Percentiles rank a stretch among this genome's conserved stretches.
These are phyloP conservation scores for Diutina pseudorugosa DNA, from an alignment of 1,139 yeast genomes.

Conservation along the genomic window DNA sequence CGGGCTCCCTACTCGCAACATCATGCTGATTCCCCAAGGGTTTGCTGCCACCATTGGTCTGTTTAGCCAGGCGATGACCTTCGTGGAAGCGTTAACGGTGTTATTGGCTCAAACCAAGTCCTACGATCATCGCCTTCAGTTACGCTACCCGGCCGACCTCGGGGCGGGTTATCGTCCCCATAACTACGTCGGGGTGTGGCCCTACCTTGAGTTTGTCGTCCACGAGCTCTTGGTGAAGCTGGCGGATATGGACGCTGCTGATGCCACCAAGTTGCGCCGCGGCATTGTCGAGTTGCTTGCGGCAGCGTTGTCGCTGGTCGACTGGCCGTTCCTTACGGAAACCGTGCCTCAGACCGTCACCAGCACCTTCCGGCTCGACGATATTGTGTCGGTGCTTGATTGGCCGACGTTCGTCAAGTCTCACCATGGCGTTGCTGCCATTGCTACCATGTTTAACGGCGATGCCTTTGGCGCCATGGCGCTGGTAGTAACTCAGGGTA, in stretches of 20 bases:
- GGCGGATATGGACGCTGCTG: conserved; percentile 1
- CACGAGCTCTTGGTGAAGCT: conserved; percentile 50
- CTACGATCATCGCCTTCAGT: background rate
- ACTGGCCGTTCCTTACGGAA: conserved; percentile 47
- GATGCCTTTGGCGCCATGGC: conserved; percentile 38
- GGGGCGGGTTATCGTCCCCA: conserved; percentile 46
- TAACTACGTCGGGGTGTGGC: conserved; percentile 56
- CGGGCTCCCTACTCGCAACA: background rate
- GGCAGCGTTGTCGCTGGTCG: conserved; percentile 45
- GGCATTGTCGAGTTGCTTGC: conserved; percentile 40
- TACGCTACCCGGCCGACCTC: conserved; percentile 43
- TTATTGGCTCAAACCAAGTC: background rate
- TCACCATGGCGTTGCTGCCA: conserved; percentile 58
- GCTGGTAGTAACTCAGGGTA: conserved; percentile 5
- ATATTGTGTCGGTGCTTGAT: background rate
- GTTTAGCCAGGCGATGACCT: background rate
- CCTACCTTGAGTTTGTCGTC: conserved; percentile 63
- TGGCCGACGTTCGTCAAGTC: conserved; percentile 26
- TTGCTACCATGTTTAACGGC: conserved; percentile 52
- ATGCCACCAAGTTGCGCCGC: conserved; percentile 28
- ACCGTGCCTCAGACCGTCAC: conserved; percentile 13
- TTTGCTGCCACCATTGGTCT: background rate
- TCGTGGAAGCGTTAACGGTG: background rate
- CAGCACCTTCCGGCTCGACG: background rate
- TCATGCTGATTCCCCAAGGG: background rate